phyloP scores from a whole-genome alignment of 2,329 filamentous ascomycete genomes.

The Pseudogymnoascus sp. region DNA sequence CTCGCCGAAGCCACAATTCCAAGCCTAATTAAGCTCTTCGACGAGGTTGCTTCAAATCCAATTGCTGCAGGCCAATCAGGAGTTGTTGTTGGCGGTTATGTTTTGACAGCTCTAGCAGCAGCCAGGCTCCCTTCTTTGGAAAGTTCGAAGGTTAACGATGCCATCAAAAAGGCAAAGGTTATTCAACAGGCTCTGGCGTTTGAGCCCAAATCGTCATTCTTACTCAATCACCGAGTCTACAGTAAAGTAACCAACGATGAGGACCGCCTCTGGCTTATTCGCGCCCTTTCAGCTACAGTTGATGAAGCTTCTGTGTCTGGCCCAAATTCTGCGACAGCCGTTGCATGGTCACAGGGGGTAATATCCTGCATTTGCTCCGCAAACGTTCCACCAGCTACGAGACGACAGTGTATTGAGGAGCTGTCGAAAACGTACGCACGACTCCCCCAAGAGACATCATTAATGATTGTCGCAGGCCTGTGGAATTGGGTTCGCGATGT shows the following conservation, averaged over 20 bases:
- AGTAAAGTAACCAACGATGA: conserved; percentile 67
- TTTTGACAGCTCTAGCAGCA: conserved; percentile 57
- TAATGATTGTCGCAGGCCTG: conserved; percentile 61
- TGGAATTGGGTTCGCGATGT: conserved; percentile 71
- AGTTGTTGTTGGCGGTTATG: conserved; percentile 70
- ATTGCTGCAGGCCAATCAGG: conserved; percentile 73
- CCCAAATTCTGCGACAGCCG: conserved; percentile 43
- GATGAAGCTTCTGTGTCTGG: conserved; percentile 41
- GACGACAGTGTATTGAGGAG: conserved; percentile 53
- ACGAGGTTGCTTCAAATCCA: conserved; percentile 72
- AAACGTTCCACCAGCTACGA: conserved; percentile 52
- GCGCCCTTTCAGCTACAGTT: conserved; percentile 59
- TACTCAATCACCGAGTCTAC: conserved; percentile 79
- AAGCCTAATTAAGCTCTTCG: conserved; percentile 61
- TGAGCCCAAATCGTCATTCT: conserved; percentile 78
- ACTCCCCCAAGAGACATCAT: conserved; percentile 50
- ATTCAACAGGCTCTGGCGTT: conserved; percentile 58
- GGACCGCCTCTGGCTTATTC: conserved; percentile 70
- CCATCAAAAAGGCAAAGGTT: conserved; percentile 57
- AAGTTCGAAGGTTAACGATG: conserved; percentile 46
- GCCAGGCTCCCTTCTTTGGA: conserved; percentile 46
- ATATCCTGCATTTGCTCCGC: conserved; percentile 69
- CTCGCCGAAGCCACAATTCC: conserved; percentile 48
- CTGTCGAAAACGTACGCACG: conserved; percentile 60
- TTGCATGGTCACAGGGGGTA: conserved; percentile 76